Conservation (phyloP, 202 grass and related monocot species). For the Brachypodium distachyon region DNA sequence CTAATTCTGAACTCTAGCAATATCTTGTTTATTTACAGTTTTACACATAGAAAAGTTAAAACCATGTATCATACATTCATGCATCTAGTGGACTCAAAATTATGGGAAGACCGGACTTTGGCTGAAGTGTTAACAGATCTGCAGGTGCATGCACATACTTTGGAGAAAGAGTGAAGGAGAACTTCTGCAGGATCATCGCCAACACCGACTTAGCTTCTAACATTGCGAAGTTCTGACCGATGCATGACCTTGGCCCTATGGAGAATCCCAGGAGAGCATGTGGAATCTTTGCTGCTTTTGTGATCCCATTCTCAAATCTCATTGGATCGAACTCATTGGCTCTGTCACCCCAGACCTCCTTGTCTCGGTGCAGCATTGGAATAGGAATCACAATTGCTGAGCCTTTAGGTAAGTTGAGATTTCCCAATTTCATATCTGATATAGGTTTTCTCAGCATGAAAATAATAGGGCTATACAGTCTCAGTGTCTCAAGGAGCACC, state of each 20-base stretch:
- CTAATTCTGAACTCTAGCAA: not conserved
- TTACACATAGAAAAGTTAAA: not conserved
- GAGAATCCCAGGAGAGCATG: constrained; percentile 31
- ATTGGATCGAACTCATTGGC: constrained; percentile 31
- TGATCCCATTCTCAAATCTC: constrained; percentile 25
- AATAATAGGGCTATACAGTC: constrained; percentile 33
- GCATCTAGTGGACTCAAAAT: constrained; percentile 1
- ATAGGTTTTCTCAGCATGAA: constrained; percentile 9
- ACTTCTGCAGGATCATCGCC: constrained; percentile 16
- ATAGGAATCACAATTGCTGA: constrained; percentile 9
- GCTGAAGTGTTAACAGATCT: not conserved
- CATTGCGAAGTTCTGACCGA: constrained; percentile 36
- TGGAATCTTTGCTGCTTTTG: constrained; percentile 12
- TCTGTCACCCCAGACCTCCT: constrained; percentile 19
- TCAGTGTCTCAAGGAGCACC: constrained; percentile 35
- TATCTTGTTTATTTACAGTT: too few species aligned
- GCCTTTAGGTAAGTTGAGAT: constrained; percentile 7
- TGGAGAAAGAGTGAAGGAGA: constrained; percentile 28
- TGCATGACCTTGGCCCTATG: constrained; percentile 35
- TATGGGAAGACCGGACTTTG: constrained; percentile 34
- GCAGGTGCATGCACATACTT: constrained; percentile 33
- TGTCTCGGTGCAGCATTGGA: constrained; percentile 22
- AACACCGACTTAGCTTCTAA: constrained; percentile 37
- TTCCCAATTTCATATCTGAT: constrained; percentile 19
- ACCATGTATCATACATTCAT: not conserved